Evolutionary conservation across 1,284 basidiomycete species (phyloP).

Genomic region (Ceratobasidium sp.): DNA sequence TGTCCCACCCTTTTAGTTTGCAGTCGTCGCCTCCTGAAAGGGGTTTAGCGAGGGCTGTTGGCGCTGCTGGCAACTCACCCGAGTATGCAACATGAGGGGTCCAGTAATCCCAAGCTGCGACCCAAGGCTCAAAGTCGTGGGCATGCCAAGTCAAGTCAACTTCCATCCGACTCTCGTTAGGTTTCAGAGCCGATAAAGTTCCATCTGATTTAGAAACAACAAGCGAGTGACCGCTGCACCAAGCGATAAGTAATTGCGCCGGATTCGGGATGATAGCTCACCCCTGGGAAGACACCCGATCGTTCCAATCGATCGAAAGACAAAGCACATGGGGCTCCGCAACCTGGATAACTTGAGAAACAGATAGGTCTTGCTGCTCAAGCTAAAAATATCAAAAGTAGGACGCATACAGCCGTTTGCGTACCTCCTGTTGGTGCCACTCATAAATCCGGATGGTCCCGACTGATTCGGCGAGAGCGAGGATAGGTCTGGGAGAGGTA

Average conservation of each 20-base stretch:
- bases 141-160: constrained; percentile 78
- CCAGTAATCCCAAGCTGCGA: constrained; percentile 91
- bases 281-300: constrained; percentile 60
- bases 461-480: constrained; percentile 86
- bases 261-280: constrained; percentile 1
- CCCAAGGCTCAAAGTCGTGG: constrained; percentile 96
- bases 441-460: constrained; percentile 75
- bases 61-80: constrained; percentile 60
- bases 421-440: constrained; percentile 65
- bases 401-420: constrained; percentile 30
- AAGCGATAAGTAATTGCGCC: constrained; percentile 32
- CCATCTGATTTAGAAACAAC: constrained; percentile 86
- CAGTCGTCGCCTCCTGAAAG: constrained; percentile 90
- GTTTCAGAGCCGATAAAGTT: constrained; percentile 68
- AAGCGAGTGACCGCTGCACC: constrained; percentile 60
- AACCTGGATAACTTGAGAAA: constrained; percentile 65
- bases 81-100: constrained; percentile 82
- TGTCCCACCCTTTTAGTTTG: constrained; percentile 91
- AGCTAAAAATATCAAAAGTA: constrained; percentile 17
- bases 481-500: constrained; percentile 51
- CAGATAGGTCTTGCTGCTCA: constrained; percentile 60
- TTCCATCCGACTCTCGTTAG: constrained; percentile 59
- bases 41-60: background rate
- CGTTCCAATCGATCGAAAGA: constrained; percentile 90
- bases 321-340: constrained; percentile 72